Conservation (phyloP, 1,284 basidiomycete genomes). For the Ustilago sp. region DNA sequence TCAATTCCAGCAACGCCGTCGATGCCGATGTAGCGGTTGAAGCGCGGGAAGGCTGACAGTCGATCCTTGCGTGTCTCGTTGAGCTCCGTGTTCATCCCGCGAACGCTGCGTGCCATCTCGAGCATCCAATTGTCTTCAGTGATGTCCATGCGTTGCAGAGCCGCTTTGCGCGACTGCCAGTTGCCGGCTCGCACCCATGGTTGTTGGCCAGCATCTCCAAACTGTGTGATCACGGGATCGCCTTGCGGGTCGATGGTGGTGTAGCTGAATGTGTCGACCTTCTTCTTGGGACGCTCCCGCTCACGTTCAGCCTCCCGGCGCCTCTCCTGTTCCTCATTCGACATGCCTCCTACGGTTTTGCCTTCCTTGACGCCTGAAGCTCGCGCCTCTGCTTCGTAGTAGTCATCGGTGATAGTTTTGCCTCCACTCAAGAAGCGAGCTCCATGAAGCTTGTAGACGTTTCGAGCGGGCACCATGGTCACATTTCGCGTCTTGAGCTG, state of each 20-base stretch:
- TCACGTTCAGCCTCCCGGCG: constrained; percentile 58
- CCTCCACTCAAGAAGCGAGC: constrained; percentile 89
- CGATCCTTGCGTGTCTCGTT: constrained; percentile 58
- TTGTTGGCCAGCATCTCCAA: constrained; percentile 63
- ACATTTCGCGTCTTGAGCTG: constrained; percentile 91
- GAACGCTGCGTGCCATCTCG: constrained; percentile 65
- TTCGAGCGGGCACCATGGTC: constrained; percentile 90
- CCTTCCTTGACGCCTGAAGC: constrained; percentile 70
- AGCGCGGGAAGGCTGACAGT: constrained; percentile 49
- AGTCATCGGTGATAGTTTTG: constrained; percentile 91
- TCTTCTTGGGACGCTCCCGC: constrained; percentile 53
- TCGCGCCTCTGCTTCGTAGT: constrained; percentile 85
- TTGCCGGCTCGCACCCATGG: constrained; percentile 63
- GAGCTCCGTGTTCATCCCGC: constrained; percentile 65
- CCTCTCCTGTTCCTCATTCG: constrained; percentile 55
- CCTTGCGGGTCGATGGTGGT: constrained; percentile 63
- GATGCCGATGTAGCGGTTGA: constrained; percentile 43
- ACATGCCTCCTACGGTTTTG: constrained; percentile 59
- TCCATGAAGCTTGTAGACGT: constrained; percentile 93
- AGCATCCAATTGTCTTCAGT: constrained; percentile 69
- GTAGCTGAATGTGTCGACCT: constrained; percentile 57
- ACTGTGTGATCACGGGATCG: constrained; percentile 59
- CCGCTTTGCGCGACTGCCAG: constrained; percentile 51
- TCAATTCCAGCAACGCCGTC: constrained; percentile 24
- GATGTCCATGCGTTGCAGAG: constrained; percentile 60